Conservation (phyloP, 345 rosid genomes). For the Boechera stricta region DNA sequence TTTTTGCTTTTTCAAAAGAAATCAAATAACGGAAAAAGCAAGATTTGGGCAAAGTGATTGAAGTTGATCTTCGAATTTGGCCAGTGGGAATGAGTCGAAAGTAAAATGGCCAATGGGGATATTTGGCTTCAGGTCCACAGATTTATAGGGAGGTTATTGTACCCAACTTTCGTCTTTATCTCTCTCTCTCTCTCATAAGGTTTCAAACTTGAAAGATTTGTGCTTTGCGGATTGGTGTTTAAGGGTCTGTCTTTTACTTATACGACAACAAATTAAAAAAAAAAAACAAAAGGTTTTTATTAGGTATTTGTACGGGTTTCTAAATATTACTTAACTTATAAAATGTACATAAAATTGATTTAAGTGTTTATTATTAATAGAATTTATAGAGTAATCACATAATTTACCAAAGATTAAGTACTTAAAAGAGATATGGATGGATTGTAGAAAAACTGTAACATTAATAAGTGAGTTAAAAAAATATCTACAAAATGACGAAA, state of each 20-base stretch:
- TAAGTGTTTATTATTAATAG: not conserved
- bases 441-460: not conserved
- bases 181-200: slow-evolving; percentile 8
- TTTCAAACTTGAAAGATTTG: slow-evolving; percentile 18
- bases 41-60: slow-evolving; percentile 9
- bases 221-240: slow-evolving; percentile 31
- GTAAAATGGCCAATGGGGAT: slow-evolving; percentile 29
- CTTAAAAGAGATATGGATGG: not conserved
- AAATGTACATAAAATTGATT: not conserved
- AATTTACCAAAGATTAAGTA: not conserved
- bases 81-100: slow-evolving; percentile 34
- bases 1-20: slow-evolving; percentile 16
- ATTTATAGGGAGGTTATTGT: slow-evolving; percentile 5
- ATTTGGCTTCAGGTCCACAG: slow-evolving; percentile 32
- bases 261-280: too few relatives aligned
- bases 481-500: not conserved
- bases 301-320: slow-evolving; percentile 3
- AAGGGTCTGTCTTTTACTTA: not conserved
- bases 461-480: not conserved
- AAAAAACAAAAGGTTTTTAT: not conserved
- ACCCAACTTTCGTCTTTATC: not conserved
- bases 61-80: slow-evolving; percentile 37
- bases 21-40: slow-evolving; percentile 34
- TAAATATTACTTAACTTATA: not conserved
- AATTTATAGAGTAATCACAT: not conserved